Base-by-base conservation (phyloP, 345 rosid genomes). In the Salix purpurea region DNA sequence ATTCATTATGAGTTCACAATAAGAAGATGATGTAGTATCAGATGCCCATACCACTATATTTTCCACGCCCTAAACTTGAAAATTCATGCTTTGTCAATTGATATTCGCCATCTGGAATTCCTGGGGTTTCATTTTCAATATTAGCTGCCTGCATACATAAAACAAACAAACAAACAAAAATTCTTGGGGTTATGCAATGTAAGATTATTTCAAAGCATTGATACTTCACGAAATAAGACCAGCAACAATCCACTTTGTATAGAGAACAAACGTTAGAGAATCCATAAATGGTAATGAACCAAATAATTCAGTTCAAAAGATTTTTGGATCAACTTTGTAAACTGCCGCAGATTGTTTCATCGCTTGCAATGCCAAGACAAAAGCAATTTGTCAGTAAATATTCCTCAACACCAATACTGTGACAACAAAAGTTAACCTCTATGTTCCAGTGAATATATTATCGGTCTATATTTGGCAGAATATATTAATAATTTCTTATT, bases 71-170 rank as follows among this genome's bases (percentile, higher is more conserved):
- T 78, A 87, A 76, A 76, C 87, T 84, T 67, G 96, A 88, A 84
- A 85, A 91, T 72, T 83, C 97, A 79, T 91, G 94, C 83, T 89
- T 93, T 66, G 87, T 77, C 86, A 87, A 83, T 75, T 86, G 90
- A 83, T 88, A 90, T 82, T 82, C 94, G 40, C 87, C 84, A 73
- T 83, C 91, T 54, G 85, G 89, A 78, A 91, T 87, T 82, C 89
- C 94, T 72, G 97, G 70, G 60, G 89, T 83, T 80, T 90, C 97
- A 81, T 89, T 87, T 84, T 96, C 97, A 60, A 88, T 81, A 79
- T 93, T 93, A 81, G 98, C 91, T 70, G 95, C 91, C 99, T 96
- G 90, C 80, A 81, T 48, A 40, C 69, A 67, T 16, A 78, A 69
- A 74, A 44, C 28, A 42, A 34, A 67, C n/a, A n/a, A 58, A 10